phyloP scores from a whole-genome alignment of 257 asterid genomes.

The Fraxinus americana region DNA sequence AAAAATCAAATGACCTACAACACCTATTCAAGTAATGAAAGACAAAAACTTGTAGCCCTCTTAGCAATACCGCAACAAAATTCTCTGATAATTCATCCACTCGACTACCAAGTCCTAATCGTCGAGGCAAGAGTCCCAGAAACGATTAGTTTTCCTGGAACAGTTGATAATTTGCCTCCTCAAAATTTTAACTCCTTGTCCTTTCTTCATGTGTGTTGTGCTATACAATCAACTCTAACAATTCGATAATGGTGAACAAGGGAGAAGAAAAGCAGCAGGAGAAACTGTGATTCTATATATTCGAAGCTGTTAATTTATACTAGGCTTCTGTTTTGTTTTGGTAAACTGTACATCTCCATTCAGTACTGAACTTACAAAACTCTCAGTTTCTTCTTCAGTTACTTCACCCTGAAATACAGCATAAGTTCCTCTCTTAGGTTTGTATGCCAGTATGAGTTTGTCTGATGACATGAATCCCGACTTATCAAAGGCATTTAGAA shows the following conservation, averaged over 20 bases:
- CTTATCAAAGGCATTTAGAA: slow-evolving; percentile 63
- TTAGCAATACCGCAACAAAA: neutral
- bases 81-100: neutral
- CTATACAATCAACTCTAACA: neutral
- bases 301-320: slow-evolving; percentile 29
- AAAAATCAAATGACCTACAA: too few relatives aligned
- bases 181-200: neutral
- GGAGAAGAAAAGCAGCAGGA: neutral
- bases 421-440: slow-evolving; percentile 75
- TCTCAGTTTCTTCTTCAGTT: slow-evolving; percentile 64
- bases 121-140: neutral
- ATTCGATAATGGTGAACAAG: neutral
- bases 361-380: slow-evolving; percentile 62
- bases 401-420: slow-evolving; percentile 52
- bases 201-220: neutral
- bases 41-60: neutral
- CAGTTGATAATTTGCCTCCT: neutral
- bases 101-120: neutral
- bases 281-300: neutral
- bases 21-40: too few relatives aligned
- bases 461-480: slow-evolving; percentile 67
- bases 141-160: neutral
- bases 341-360: slow-evolving; percentile 77
- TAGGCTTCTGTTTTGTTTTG: slow-evolving; percentile 63
- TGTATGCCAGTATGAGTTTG: slow-evolving; percentile 71